A percentile compares a stretch with the other conserved stretches of the same genome.
phyloP scores from a whole-genome alignment of 2,329 filamentous ascomycete genomes.

The Clonostachys chloroleuca region DNA sequence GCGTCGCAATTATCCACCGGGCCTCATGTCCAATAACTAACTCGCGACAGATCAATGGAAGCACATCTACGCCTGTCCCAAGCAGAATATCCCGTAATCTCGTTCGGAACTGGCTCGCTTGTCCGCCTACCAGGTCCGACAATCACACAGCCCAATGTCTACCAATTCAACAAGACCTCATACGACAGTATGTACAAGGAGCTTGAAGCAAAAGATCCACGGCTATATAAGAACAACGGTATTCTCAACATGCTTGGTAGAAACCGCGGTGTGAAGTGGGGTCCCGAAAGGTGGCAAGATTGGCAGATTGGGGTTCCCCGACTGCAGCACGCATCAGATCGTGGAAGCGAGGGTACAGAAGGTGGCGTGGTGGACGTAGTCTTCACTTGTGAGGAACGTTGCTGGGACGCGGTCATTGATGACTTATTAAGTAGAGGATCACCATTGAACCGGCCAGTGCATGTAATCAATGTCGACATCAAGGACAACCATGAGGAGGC shows the following conservation, averaged over 20 bases:
- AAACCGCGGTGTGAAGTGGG: slow-evolving; percentile 90
- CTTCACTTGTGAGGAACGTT: slow-evolving; percentile 95
- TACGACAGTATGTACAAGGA: slow-evolving; percentile 95
- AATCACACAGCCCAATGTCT: slow-evolving; percentile 92
- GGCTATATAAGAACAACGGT: slow-evolving; percentile 87
- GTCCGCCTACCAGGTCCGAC: slow-evolving; percentile 89
- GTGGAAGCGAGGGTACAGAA: slow-evolving; percentile 77
- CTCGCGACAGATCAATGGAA: slow-evolving; percentile 76
- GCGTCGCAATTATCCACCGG: slow-evolving; percentile 12
- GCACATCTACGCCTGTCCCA: slow-evolving; percentile 90
- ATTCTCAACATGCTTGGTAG: slow-evolving; percentile 93
- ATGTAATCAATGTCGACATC: slow-evolving; percentile 98
- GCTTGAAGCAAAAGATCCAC: slow-evolving; percentile 76
- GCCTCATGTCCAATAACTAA: not conserved
- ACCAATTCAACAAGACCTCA: slow-evolving; percentile 95
- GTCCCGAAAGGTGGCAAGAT: slow-evolving; percentile 95
- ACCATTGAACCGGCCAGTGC: slow-evolving; percentile 85
- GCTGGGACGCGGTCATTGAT: slow-evolving; percentile 96
- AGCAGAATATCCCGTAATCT: slow-evolving; percentile 90
- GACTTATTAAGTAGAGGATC: slow-evolving; percentile 83
- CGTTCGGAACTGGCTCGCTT: slow-evolving; percentile 92
- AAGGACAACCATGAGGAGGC: slow-evolving; percentile 98
- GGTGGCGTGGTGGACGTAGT: slow-evolving; percentile 89
- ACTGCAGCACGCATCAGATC: slow-evolving; percentile 69
- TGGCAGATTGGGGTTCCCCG: slow-evolving; percentile 87